A percentile compares a stretch with the other conserved stretches of the same genome.
phyloP scores from a whole-genome alignment of 495 filamentous ascomycete genomes.

The Aspergillus indologenus region DNA sequence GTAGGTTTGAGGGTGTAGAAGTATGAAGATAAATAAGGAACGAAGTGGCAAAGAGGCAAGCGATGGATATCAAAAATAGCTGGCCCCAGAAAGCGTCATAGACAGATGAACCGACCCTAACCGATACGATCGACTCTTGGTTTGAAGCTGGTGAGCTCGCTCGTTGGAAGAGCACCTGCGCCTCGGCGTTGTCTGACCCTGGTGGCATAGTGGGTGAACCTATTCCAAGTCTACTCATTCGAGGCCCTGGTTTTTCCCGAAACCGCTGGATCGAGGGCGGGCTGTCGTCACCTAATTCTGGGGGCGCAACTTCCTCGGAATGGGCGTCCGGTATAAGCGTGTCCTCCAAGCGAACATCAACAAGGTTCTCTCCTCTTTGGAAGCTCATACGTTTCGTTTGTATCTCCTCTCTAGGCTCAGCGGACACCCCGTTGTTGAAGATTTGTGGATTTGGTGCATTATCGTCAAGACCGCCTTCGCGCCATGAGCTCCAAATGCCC shows the following conservation, averaged over 20 bases:
- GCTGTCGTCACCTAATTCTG: constrained; percentile 59
- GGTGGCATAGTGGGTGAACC: constrained; percentile 41
- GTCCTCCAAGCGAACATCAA: constrained; percentile 83
- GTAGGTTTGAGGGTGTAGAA: constrained; percentile 58
- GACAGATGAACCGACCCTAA: constrained; percentile 51
- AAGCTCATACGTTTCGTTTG: constrained; percentile 47
- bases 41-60: constrained; percentile 79
- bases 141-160: constrained; percentile 42
- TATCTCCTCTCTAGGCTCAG: constrained; percentile 31
- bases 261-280: constrained; percentile 90
- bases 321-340: constrained; percentile 46
- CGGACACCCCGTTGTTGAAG: constrained; percentile 29
- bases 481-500: constrained; percentile 54
- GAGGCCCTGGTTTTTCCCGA: constrained; percentile 47
- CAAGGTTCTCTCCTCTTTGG: constrained; percentile 67
- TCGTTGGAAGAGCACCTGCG: constrained; percentile 31
- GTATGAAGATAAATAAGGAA: constrained; percentile 88
- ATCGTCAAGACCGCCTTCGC: constrained; percentile 38
- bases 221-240: constrained; percentile 29
- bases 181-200: constrained; percentile 45
- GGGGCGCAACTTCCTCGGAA: constrained; percentile 53
- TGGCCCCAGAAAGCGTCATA: constrained; percentile 94
- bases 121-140: constrained; percentile 44
- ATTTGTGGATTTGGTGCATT: constrained; percentile 22
- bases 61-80: constrained; percentile 79